Conservation (phyloP, 2,329 filamentous ascomycete species). For the Parasarocladium wereldwijsianum region DNA sequence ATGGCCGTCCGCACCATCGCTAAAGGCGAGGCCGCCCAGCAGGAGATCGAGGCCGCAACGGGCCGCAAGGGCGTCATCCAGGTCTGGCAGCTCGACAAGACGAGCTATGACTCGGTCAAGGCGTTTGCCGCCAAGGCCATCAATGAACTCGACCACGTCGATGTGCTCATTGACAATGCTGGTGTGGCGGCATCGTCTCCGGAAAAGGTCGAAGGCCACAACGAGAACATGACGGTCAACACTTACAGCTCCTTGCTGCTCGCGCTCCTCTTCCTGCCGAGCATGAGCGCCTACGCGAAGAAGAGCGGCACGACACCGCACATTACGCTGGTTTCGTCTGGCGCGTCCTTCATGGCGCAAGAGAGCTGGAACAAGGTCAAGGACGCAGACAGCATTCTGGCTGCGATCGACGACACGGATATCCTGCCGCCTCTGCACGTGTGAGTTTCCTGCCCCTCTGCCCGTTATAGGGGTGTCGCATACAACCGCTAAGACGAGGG, state of each 20-base stretch:
- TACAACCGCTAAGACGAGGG: no score
- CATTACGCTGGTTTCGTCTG: conserved; percentile 24
- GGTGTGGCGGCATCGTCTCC: conserved; percentile 13
- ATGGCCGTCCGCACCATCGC: conserved; percentile 23
- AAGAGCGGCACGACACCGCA: conserved; percentile 18
- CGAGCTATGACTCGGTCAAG: conserved; percentile 19
- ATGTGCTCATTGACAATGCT: conserved; percentile 20
- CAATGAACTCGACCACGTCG: conserved; percentile 16
- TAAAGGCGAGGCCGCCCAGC: conserved; percentile 25
- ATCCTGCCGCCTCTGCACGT: background rate
- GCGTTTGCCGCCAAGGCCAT: conserved; percentile 17
- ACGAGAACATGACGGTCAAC: conserved; percentile 5
- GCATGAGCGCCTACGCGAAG: conserved; percentile 20
- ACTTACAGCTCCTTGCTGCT: conserved; percentile 24
- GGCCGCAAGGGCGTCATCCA: conserved; percentile 5
- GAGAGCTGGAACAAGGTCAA: conserved; percentile 2
- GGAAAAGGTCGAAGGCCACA: conserved; percentile 1
- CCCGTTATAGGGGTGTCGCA: no score
- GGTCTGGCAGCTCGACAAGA: conserved; percentile 19
- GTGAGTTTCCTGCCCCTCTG: conserved; percentile 1
- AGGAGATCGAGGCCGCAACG: conserved; percentile 18
- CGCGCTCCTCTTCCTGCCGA: conserved; percentile 25
- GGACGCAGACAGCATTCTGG: conserved; percentile 1
- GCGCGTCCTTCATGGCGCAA: conserved; percentile 9
- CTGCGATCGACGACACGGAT: conserved; percentile 3